Evolutionary conservation across 2,329 filamentous ascomycete genomes (phyloP).

Genomic region (Penicillium sp.): DNA sequence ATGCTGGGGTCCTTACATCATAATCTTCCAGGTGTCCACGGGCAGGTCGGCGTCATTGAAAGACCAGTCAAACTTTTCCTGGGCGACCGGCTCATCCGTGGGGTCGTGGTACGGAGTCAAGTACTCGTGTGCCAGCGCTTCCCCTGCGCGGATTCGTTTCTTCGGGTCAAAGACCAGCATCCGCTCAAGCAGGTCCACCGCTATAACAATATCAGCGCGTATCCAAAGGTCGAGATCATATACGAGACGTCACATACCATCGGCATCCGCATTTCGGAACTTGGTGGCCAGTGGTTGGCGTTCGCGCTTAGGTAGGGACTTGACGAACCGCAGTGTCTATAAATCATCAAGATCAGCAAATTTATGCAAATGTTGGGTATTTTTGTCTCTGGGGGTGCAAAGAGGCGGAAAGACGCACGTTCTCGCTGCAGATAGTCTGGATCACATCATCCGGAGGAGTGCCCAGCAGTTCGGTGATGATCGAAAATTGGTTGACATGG

Average conservation of each 20-base stretch:
- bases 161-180: conserved; percentile 99
- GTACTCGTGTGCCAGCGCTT: conserved; percentile 88
- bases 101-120: conserved; percentile 96
- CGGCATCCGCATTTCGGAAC: conserved; percentile 90
- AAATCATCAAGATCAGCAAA: conserved; percentile 26
- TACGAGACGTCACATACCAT: conserved; percentile 56
- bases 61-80: conserved; percentile 99
- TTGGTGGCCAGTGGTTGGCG: conserved; percentile 81
- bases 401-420: conserved; percentile 56
- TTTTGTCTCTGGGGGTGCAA: too few relatives aligned
- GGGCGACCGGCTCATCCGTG: conserved; percentile 88
- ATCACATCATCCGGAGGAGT: conserved; percentile 98
- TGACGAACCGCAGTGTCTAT: conserved; percentile 92
- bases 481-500: conserved; percentile 99
- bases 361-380: not conserved
- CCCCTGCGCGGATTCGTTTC: conserved; percentile 82
- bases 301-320: conserved; percentile 92
- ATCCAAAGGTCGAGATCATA: not conserved
- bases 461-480: conserved; percentile 95
- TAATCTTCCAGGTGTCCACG: conserved; percentile 99
- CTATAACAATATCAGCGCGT: conserved; percentile 45
- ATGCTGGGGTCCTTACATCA: conserved; percentile 69
- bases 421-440: conserved; percentile 96
- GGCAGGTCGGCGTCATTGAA: conserved; percentile 98
- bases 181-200: conserved; percentile 86